phyloP scores from a whole-genome alignment of 176 grass and related monocot genomes.

The Ananas comosus region DNA sequence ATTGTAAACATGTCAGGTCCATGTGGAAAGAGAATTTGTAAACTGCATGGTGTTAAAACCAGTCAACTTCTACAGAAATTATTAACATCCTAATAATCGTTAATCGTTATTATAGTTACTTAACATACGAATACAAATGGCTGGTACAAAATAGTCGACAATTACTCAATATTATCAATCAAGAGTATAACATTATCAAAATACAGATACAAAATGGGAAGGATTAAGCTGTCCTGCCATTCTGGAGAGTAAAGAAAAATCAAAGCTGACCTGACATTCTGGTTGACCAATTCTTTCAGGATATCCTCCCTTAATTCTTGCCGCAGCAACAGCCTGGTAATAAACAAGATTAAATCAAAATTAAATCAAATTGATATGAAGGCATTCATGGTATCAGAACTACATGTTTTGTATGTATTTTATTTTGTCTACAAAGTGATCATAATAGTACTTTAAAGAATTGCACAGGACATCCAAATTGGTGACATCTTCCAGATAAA shows the following conservation, averaged over 20 bases:
- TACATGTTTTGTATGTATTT: background rate
- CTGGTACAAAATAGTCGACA: background rate
- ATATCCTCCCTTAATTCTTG: slow-evolving; percentile 81
- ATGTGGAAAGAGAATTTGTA: background rate
- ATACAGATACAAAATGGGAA: slow-evolving; percentile 12
- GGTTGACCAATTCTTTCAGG: slow-evolving; percentile 72
- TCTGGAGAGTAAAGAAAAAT: background rate
- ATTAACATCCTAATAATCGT: background rate
- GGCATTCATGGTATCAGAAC: background rate
- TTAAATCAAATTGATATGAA: slow-evolving; percentile 4
- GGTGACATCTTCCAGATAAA: background rate
- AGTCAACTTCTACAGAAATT: background rate
- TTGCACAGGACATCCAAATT: background rate
- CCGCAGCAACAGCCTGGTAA: slow-evolving; percentile 68
- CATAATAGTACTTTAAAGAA: background rate
- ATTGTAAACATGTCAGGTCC: background rate
- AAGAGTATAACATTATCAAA: background rate
- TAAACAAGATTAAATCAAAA: slow-evolving; percentile 22
- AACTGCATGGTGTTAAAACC: background rate
- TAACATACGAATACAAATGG: slow-evolving; percentile 2
- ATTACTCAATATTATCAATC: slow-evolving; percentile 2
- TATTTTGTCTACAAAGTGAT: background rate
- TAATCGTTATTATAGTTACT: background rate
- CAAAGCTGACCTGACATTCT: slow-evolving; percentile 69
- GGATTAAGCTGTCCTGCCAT: background rate